These are phyloP conservation scores for Boletus patriciae DNA, from an alignment of 768 basidiomycete species.

Conservation along the genomic window DNA sequence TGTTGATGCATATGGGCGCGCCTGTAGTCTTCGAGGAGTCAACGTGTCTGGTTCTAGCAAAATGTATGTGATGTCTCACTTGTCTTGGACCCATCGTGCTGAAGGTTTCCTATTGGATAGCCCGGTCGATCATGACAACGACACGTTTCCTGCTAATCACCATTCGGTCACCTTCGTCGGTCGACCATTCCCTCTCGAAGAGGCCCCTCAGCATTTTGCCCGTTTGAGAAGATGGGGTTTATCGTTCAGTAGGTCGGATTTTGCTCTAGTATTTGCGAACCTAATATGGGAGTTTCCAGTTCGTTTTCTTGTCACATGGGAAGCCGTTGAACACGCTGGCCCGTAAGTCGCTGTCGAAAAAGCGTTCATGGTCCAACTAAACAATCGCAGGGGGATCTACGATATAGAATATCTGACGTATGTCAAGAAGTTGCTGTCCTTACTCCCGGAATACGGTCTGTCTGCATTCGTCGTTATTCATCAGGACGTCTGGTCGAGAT, in stretches of 20 bases:
- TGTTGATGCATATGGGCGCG: conserved; percentile 74
- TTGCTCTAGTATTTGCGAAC: not conserved
- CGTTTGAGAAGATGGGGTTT: conserved; percentile 84
- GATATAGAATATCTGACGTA: conserved; percentile 84
- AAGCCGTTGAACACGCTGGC: conserved; percentile 92
- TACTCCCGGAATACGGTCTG: conserved; percentile 72
- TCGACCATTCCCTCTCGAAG: conserved; percentile 85
- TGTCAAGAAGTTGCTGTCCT: conserved; percentile 62
- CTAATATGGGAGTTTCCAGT: conserved; percentile 44
- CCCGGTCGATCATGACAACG: conserved; percentile 66
- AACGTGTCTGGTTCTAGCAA: conserved; percentile 85
- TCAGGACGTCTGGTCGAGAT: conserved; percentile 96
- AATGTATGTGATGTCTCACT: conserved; percentile 46
- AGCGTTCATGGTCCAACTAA: not conserved
- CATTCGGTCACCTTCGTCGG: conserved; percentile 80
- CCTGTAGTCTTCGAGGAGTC: conserved; percentile 79
- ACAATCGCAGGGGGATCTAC: conserved; percentile 64
- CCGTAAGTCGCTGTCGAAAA: conserved; percentile 56
- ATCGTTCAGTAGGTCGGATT: conserved; percentile 66
- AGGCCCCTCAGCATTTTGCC: conserved; percentile 83
- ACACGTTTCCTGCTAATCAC: conserved; percentile 64
- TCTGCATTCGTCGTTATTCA: conserved; percentile 79
- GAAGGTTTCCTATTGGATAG: conserved; percentile 36
- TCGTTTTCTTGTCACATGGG: conserved; percentile 94
- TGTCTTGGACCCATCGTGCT: conserved; percentile 22